Conservation (phyloP, 2,329 filamentous ascomycete species). For the Xylaria sp. region DNA sequence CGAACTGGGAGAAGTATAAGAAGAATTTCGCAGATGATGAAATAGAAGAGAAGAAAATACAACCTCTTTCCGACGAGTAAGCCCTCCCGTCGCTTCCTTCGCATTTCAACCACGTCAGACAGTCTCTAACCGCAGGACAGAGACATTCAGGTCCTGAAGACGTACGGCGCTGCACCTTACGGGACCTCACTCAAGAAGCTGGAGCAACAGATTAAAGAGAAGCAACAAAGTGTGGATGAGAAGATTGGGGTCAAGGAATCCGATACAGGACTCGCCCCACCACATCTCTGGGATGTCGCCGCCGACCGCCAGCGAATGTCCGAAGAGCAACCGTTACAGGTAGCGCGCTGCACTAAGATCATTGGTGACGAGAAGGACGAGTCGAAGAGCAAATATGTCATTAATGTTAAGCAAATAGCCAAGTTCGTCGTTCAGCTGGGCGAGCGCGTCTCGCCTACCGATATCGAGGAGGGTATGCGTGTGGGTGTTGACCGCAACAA, state of each 20-base stretch:
- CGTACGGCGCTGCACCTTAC: slow-evolving; percentile 96
- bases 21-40: slow-evolving; percentile 98
- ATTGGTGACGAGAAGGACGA: slow-evolving; percentile 96
- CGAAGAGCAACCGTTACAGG: slow-evolving; percentile 97
- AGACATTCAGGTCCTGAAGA: slow-evolving; percentile 99
- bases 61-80: slow-evolving; percentile 94
- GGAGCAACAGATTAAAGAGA: slow-evolving; percentile 99
- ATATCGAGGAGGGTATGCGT: slow-evolving; percentile 99
- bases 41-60: slow-evolving; percentile 99
- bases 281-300: slow-evolving; percentile 98
- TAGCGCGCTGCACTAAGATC: slow-evolving; percentile 98
- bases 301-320: slow-evolving; percentile 98
- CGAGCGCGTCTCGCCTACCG: slow-evolving; percentile 94
- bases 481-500: slow-evolving; percentile 99
- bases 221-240: slow-evolving; percentile 97
- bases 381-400: slow-evolving; percentile 99
- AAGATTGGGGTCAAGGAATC: slow-evolving; percentile 99
- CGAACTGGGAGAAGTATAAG: slow-evolving; percentile 98
- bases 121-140: slow-evolving; percentile 59
- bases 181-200: slow-evolving; percentile 94
- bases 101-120: slow-evolving; percentile 11
- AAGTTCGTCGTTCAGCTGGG: slow-evolving; percentile 99
- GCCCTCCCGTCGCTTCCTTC: slow-evolving; percentile 49
- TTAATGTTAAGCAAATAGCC: slow-evolving; percentile 99
- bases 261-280: slow-evolving; percentile 96